These are phyloP conservation scores for Gaillardinia entomophila DNA, from an alignment of 805 yeast species.

Conservation along the genomic window DNA sequence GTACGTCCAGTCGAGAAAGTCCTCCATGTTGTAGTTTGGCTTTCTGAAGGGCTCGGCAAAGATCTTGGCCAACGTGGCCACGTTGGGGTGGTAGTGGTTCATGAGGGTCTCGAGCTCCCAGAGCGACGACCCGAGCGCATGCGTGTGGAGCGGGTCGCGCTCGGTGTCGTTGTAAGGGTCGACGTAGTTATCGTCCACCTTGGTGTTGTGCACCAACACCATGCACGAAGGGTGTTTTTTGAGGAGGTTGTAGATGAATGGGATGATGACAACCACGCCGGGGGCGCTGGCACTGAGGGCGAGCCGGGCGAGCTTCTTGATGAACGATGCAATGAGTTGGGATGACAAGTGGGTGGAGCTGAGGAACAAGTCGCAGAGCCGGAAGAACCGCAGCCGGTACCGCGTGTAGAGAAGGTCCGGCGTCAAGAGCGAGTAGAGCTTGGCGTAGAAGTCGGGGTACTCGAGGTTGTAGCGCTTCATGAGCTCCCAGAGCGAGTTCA, in stretches of 20 bases:
- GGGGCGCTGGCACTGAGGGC: slow-evolving; percentile 78
- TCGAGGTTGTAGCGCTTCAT: slow-evolving; percentile 81
- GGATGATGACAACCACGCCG: slow-evolving; percentile 80
- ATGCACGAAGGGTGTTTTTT: slow-evolving; percentile 94
- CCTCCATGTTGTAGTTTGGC: slow-evolving; percentile 83
- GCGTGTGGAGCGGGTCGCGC: slow-evolving; percentile 68
- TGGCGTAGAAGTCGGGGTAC: slow-evolving; percentile 83
- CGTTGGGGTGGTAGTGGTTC: slow-evolving; percentile 91
- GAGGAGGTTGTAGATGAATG: slow-evolving; percentile 85
- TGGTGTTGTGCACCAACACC: slow-evolving; percentile 67
- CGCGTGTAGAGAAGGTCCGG: slow-evolving; percentile 70
- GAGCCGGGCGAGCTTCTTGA: slow-evolving; percentile 73
- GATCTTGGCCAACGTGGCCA: slow-evolving; percentile 84
- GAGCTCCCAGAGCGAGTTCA: slow-evolving; percentile 81
- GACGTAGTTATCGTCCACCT: slow-evolving; percentile 16
- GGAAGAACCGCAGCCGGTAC: slow-evolving; percentile 80
- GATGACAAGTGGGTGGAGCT: slow-evolving; percentile 85
- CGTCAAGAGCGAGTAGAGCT: slow-evolving; percentile 75
- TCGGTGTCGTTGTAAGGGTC: slow-evolving; percentile 71
- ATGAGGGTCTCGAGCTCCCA: slow-evolving; percentile 87
- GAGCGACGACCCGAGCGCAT: slow-evolving; percentile 77
- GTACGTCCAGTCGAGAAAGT: slow-evolving; percentile 90
- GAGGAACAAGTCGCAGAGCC: slow-evolving; percentile 80
- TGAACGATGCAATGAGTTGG: slow-evolving; percentile 79
- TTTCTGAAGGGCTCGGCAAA: slow-evolving; percentile 88